Conservation (phyloP, 768 basidiomycete species). For the Sarcodon aspratus region DNA sequence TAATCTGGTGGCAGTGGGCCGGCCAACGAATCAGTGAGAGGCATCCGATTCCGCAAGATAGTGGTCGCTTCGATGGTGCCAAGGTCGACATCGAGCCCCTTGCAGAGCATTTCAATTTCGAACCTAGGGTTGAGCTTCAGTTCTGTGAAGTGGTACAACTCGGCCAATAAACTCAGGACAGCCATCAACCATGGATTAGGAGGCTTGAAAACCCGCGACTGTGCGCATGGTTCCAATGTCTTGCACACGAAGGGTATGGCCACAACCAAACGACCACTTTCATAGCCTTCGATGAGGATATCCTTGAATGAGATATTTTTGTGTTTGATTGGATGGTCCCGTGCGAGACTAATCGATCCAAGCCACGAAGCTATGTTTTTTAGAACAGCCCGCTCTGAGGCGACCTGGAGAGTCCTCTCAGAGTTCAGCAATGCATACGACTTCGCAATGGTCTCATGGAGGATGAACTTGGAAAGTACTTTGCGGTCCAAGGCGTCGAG, state of each 20-base stretch:
- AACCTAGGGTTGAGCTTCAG: slow-evolving; percentile 96
- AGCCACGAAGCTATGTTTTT: slow-evolving; percentile 97
- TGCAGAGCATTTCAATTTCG: slow-evolving; percentile 96
- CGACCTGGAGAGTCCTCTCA: slow-evolving; percentile 79
- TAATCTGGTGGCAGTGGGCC: slow-evolving; percentile 69
- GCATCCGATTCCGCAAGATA: slow-evolving; percentile 68
- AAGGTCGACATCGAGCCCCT: slow-evolving; percentile 78
- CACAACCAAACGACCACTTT: slow-evolving; percentile 80
- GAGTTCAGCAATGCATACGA: slow-evolving; percentile 81
- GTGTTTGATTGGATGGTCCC: slow-evolving; percentile 86
- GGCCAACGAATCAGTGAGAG: slow-evolving; percentile 36
- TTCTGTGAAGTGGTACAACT: slow-evolving; percentile 96
- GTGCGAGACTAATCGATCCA: slow-evolving; percentile 85
- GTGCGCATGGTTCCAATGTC: slow-evolving; percentile 80
- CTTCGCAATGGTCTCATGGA: slow-evolving; percentile 92
- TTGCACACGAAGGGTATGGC: slow-evolving; percentile 99
- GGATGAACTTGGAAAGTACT: slow-evolving; percentile 57
- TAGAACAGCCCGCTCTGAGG: slow-evolving; percentile 73
- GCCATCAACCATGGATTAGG: slow-evolving; percentile 99
- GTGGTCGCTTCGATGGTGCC: slow-evolving; percentile 76
- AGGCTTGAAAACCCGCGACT: slow-evolving; percentile 87
- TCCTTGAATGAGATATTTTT: slow-evolving; percentile 96
- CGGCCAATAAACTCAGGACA: slow-evolving; percentile 80
- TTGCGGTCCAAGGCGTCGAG: slow-evolving; percentile 72
- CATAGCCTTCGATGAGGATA: slow-evolving; percentile 91